phyloP scores from a whole-genome alignment of 1,139 yeast species.

The Keqinozyma sinolaborantium region DNA sequence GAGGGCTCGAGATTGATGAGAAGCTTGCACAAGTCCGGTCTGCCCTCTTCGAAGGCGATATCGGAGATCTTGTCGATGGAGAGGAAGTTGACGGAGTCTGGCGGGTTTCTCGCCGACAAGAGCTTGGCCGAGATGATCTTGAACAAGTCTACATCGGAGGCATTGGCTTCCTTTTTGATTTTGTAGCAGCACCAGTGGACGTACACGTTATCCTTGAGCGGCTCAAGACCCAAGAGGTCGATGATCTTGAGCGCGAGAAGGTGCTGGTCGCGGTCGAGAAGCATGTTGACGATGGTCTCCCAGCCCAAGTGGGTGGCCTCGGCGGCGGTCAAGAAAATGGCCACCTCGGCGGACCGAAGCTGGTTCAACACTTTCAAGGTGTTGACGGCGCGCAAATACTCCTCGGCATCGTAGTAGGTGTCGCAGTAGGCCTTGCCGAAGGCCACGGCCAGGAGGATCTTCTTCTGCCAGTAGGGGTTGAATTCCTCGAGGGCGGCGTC shows the following conservation, averaged over 20 bases:
- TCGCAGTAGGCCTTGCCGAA: conserved; percentile 75
- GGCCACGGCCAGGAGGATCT: conserved; percentile 72
- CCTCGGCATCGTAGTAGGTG: conserved; percentile 46
- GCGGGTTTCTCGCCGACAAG: conserved; percentile 14
- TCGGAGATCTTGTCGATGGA: conserved; percentile 65
- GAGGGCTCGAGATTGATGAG: conserved; percentile 69
- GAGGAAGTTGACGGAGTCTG: conserved; percentile 24
- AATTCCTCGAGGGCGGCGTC: conserved; percentile 77
- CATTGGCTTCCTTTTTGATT: conserved; percentile 50
- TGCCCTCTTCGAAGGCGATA: conserved; percentile 81
- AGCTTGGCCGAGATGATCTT: conserved; percentile 47
- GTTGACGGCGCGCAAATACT: conserved; percentile 60
- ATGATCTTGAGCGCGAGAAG: conserved; percentile 62
- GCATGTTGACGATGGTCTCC: conserved; percentile 52
- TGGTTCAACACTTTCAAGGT: conserved; percentile 67
- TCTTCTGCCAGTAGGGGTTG: conserved; percentile 76
- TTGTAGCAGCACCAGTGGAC: conserved; percentile 82
- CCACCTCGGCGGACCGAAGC: conserved; percentile 60
- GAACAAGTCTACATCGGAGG: conserved; percentile 59
- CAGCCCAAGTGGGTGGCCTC: conserved; percentile 52
- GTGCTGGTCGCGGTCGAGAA: conserved; percentile 61
- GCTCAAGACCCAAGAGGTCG: conserved; percentile 40
- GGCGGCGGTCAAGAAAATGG: conserved; percentile 59
- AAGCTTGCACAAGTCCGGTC: conserved; percentile 61
- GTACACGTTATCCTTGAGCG: conserved; percentile 55